These are phyloP conservation scores for Psilocybe azurescens DNA, from an alignment of 768 basidiomycete genomes.

Conservation along the genomic window DNA sequence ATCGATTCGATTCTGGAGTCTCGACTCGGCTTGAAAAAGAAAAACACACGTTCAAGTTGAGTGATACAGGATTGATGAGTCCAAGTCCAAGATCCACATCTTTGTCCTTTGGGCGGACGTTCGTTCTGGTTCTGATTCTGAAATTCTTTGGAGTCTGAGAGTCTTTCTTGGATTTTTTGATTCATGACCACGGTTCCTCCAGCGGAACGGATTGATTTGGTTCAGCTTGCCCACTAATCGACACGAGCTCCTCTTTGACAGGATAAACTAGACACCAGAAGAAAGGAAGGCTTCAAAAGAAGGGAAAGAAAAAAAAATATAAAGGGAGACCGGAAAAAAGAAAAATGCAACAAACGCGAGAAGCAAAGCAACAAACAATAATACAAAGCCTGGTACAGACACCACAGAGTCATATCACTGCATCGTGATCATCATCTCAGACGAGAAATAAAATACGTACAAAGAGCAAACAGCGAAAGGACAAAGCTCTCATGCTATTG, in stretches of 20 bases:
- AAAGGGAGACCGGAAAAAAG: not conserved
- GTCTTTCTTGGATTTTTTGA: too few species aligned
- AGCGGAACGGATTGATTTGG: conserved; percentile 2
- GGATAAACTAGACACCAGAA: not conserved
- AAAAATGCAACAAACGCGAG: not conserved
- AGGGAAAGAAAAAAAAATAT: not conserved
- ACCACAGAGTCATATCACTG: not conserved
- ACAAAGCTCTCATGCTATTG: too few species aligned
- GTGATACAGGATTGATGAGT: not conserved
- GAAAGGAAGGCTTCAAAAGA: not conserved
- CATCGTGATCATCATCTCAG: not conserved
- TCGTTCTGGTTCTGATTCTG: not conserved
- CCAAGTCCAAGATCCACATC: not conserved
- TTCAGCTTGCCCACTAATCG: not conserved
- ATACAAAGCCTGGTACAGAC: not conserved
- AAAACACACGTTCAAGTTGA: too few species aligned
- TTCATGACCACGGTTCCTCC: too few species aligned
- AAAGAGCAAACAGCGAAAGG: too few species aligned
- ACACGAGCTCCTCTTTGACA: not conserved
- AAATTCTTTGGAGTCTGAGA: not conserved
- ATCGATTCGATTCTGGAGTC: too few species aligned
- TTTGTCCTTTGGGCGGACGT: not conserved
- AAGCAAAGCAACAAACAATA: not conserved
- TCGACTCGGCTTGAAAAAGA: too few species aligned
- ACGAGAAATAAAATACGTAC: not conserved